Percentiles rank a stretch among this genome's conserved stretches.
Evolutionary conservation across 441 rosid species (phyloP).

Genomic region (Eutrema salsugineum): DNA sequence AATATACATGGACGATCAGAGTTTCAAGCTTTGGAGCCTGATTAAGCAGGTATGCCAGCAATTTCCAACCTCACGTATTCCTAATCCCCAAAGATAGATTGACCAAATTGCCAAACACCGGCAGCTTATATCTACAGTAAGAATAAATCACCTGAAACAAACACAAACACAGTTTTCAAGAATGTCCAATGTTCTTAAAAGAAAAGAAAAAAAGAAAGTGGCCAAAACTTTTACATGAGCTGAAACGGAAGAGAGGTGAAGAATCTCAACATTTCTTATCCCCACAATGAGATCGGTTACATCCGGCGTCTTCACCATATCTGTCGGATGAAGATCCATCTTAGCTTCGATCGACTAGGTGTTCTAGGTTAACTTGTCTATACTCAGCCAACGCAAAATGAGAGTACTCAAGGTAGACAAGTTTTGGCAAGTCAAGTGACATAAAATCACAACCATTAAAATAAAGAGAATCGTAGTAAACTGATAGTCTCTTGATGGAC

Average conservation of each 20-base stretch:
- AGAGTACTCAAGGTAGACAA: background rate
- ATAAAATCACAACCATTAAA: background rate
- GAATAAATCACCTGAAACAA: background rate
- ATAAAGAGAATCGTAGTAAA: background rate
- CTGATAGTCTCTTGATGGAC: background rate
- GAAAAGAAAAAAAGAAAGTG: too few relatives aligned
- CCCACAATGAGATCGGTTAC: background rate
- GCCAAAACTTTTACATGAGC: background rate
- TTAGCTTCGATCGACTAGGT: conserved; percentile 1
- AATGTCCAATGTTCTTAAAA: background rate
- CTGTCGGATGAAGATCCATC: background rate
- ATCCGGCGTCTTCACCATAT: background rate
- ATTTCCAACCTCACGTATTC: background rate
- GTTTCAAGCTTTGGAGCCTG: background rate
- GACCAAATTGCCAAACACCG: background rate
- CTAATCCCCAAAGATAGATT: too few relatives aligned
- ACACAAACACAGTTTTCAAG: background rate
- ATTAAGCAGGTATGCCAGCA: background rate
- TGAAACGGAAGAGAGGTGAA: background rate
- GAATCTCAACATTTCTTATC: background rate
- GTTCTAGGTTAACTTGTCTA: background rate
- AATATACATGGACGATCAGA: background rate
- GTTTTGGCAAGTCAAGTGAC: background rate
- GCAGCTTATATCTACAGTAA: background rate
- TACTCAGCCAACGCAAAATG: background rate